Conservation (phyloP, 768 basidiomycete species). For the Hygrocybe punicea region DNA sequence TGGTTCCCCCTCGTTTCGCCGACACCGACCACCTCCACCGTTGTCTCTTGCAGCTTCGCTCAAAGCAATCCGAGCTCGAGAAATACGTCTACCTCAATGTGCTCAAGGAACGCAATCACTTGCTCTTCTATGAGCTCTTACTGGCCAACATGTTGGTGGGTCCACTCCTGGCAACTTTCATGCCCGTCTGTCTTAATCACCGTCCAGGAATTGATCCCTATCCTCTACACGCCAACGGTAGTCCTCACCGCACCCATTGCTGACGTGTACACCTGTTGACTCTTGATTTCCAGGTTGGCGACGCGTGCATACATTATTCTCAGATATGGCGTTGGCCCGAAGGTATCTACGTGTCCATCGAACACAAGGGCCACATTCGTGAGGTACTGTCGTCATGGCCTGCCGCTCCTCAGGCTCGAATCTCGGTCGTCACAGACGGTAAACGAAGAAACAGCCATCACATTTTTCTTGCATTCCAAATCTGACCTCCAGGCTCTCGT, state of each 20-base stretch:
- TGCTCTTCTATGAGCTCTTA: constrained; percentile 64
- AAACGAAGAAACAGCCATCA: constrained; percentile 23
- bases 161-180: not conserved
- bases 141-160: constrained; percentile 51
- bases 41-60: constrained; percentile 55
- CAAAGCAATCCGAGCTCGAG: constrained; percentile 54
- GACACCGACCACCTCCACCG: constrained; percentile 53
- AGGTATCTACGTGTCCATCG: constrained; percentile 59
- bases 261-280: not conserved
- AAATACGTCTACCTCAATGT: constrained; percentile 69
- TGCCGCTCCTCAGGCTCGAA: constrained; percentile 44
- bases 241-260: not conserved
- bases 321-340: constrained; percentile 66
- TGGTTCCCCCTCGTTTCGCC: constrained; percentile 48
- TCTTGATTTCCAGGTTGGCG: constrained; percentile 48
- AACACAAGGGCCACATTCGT: constrained; percentile 62
- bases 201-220: constrained; percentile 53
- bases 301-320: constrained; percentile 68
- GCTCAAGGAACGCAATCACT: constrained; percentile 59
- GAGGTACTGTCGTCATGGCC: constrained; percentile 56
- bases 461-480: constrained; percentile 7
- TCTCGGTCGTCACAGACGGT: constrained; percentile 79
- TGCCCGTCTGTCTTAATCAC: not conserved
- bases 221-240: constrained; percentile 75
- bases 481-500: constrained; percentile 47